Percentiles rank a stretch among this genome's conserved stretches.
Conservation (phyloP, 495 filamentous ascomycete species). For the Penicillium dipodomyicola region DNA sequence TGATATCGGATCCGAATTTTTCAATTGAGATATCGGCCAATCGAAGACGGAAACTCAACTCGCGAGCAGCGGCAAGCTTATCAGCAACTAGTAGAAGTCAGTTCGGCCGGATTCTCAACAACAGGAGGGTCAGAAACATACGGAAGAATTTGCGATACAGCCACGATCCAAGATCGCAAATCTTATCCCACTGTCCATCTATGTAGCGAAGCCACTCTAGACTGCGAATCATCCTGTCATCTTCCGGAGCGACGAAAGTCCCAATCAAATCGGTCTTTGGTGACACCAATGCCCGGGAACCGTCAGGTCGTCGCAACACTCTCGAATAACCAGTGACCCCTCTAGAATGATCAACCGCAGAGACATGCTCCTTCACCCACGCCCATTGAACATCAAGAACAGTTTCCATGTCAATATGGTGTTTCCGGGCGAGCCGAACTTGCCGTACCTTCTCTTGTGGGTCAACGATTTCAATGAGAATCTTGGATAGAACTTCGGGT, state of each 20-base stretch:
- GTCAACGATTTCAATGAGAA: constrained; percentile 62
- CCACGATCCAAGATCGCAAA: constrained; percentile 62
- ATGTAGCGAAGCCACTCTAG: constrained; percentile 82
- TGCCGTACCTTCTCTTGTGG: constrained; percentile 49
- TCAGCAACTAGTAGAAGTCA: constrained; percentile 27
- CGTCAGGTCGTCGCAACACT: constrained; percentile 35
- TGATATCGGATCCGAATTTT: constrained; percentile 41
- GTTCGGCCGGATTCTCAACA: neutral
- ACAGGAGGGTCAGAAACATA: constrained; percentile 21
- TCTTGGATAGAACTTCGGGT: constrained; percentile 45
- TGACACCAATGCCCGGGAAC: constrained; percentile 30
- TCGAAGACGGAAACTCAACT: constrained; percentile 50
- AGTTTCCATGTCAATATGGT: constrained; percentile 50
- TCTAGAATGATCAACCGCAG: constrained; percentile 34
- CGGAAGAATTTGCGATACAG: constrained; percentile 61
- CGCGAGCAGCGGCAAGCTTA: constrained; percentile 64
- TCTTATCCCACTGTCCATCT: constrained; percentile 66
- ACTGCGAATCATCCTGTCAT: constrained; percentile 71
- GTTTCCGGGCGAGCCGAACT: constrained; percentile 52
- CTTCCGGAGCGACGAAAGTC: constrained; percentile 54
- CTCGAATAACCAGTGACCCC: constrained; percentile 34
- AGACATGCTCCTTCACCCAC: constrained; percentile 41
- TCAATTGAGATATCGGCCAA: constrained; percentile 44
- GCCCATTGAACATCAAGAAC: constrained; percentile 56
- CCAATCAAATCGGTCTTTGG: constrained; percentile 66